Base-by-base conservation (phyloP, 768 basidiomycete genomes). In the Mycena leptocephala region DNA sequence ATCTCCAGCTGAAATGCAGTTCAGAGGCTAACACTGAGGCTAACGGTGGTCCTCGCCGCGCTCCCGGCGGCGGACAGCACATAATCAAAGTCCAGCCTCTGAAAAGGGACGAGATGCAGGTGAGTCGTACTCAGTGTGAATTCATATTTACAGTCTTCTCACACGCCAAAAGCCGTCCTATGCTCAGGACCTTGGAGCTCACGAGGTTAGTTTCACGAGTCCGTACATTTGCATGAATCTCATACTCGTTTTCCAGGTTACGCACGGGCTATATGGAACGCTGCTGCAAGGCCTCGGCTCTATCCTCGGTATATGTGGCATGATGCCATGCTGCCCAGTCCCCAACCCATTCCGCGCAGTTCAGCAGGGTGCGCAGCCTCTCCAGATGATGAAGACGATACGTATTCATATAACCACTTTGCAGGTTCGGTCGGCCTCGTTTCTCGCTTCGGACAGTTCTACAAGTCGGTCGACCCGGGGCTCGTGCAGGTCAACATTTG, bases 371-470 rank as follows among this genome's bases (percentile, higher is more conserved):
- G 77, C 48, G 84, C 79, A 66, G 63, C 30, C 7, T n/a, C n/a
- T n/a, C 30, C 13, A 14, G 24, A 51, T 10, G 2, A 55, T 13
- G n/a, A n/a, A n/a, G n/a, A n/a, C n/a, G n/a, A n/a, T n/a, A 30
- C 51, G 35, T 28, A 41, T 35, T 41, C 56, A 32, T 20, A 63
- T 65, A 67, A 66, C 48, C 66, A 41, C 22, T 32, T 73, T 69
- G 56, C 80, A 95, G 96, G 96, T 35, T 93, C 93, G 70, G 96
- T 97, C 78, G 97, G 97, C 70, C 89, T 99, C 74, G 93, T 99
- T 81, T 93, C 95, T 41, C 93, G 97, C 72, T 98, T 98, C 97
- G 85, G 97, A 99, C 78, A 97, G 98, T 84, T 97, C n/a, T n/a
- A n/a, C n/a, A n/a, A n/a, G n/a, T n/a, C n/a, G n/a, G n/a, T n/a